phyloP scores from a whole-genome alignment of 2,329 filamentous ascomycete species.

The Apiospora pterosperma region DNA sequence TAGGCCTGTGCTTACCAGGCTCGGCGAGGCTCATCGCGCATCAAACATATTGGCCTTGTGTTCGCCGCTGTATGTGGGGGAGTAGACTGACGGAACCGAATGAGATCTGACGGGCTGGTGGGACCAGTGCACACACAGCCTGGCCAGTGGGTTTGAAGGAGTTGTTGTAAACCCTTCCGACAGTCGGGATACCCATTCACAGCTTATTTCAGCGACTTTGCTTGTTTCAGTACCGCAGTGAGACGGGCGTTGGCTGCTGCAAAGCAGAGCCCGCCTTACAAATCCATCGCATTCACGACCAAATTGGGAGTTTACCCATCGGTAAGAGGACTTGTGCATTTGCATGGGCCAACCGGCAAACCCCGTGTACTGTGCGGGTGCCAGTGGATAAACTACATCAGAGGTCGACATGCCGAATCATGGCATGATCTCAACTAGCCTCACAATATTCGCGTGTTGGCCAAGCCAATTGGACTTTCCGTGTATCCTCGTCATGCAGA shows the following conservation, averaged over 20 bases:
- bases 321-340: background rate
- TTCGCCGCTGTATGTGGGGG: background rate
- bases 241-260: background rate
- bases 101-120: background rate
- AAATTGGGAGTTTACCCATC: background rate
- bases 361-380: background rate
- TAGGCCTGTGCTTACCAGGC: background rate
- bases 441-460: background rate
- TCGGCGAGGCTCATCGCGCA: background rate
- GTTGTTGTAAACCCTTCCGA: background rate
- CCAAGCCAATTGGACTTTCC: background rate
- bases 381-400: background rate
- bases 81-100: background rate
- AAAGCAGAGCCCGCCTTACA: background rate
- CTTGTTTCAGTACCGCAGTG: background rate
- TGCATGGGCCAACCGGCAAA: background rate
- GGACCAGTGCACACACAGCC: background rate
- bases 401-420: background rate
- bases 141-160: background rate
- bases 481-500: background rate
- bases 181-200: background rate
- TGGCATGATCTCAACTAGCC: background rate
- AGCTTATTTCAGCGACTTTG: background rate
- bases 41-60: background rate
- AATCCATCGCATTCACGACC: background rate